Base-by-base conservation (phyloP, 768 basidiomycete species). In the Suillus subalutaceus region DNA sequence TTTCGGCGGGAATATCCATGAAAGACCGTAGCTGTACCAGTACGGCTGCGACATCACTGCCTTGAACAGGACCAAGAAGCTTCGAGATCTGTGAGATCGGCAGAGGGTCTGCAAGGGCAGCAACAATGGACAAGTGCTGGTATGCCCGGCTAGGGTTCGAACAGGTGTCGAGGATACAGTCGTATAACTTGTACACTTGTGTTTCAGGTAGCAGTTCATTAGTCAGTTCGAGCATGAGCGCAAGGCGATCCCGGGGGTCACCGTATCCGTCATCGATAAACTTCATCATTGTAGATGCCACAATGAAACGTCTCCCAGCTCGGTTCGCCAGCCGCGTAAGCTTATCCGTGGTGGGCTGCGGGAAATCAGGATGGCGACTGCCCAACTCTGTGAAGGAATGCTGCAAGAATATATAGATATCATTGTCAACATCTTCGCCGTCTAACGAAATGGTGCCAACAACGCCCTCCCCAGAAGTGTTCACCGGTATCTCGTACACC, bases 51-150 rank as follows among this genome's bases (percentile, higher is more conserved):
- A 52, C 23, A 26, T 52, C 50, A 3, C 12, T 26, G 13, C 50
- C 50, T 15, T 52, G 12, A 15, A 23, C 23, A 26, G 23, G 50
- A 1, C 32, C 50, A 52, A 52, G 50, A 1, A 52, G 50, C 7
- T 52, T 52, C 6, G 50, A 52, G 2, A 52, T 52, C 12, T 26
- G 50, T 26, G 50, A 52, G 6, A 52, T 52, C 13, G 13, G 13
- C 50, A 52, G 50, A 52, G 50, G 50, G 23, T 52, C 50, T 15
- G 23, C 50, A 52, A 52, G 50, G 50, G 50, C 50, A 6, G 50
- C 50, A 15, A 52, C 50, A 15, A 52, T 15, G 6, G 50, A 52
- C 50, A 52, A 52, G 23, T 26, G 50, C 13, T 26, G 23, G 50
- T 52, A 26, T 52, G 50, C 50, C 50, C 13, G 23, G 5, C 2